These are phyloP conservation scores for Trichoderma hamatum DNA, from an alignment of 2,329 filamentous ascomycete species.

Conservation along the genomic window DNA sequence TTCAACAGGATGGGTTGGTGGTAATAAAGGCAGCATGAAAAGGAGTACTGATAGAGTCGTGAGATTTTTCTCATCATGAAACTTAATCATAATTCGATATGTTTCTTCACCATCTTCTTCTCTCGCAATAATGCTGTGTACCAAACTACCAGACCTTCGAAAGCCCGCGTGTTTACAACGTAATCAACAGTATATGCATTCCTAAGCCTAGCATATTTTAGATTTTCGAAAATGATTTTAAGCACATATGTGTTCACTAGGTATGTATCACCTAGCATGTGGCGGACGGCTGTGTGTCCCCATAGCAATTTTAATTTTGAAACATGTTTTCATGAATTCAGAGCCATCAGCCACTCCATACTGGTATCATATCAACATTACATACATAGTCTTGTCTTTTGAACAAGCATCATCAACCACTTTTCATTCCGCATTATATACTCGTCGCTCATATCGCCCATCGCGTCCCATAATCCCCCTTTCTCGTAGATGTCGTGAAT, in stretches of 20 bases:
- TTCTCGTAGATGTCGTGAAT: slow-evolving; percentile 1
- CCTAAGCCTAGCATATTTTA: neutral
- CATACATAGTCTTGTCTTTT: neutral
- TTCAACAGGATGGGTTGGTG: neutral
- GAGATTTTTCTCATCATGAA: neutral
- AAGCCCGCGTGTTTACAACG: neutral
- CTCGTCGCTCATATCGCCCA: slow-evolving; percentile 18
- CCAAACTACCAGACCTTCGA: neutral
- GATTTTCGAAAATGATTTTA: neutral
- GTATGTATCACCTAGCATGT: neutral
- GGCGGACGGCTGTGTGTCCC: neutral
- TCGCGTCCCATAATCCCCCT: neutral
- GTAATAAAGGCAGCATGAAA: neutral
- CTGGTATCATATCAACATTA: slow-evolving; percentile 14
- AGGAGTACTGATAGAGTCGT: neutral
- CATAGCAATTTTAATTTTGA: neutral
- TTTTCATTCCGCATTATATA: slow-evolving; percentile 10
- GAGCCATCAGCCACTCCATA: neutral
- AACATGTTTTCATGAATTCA: neutral
- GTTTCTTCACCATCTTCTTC: neutral
- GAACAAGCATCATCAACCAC: slow-evolving; percentile 3
- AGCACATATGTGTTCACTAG: neutral
- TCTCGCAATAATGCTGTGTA: neutral
- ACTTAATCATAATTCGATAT: neutral
- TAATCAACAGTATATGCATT: neutral